Conservation (phyloP, 2,329 filamentous ascomycete species). For the Venturia asperata region DNA sequence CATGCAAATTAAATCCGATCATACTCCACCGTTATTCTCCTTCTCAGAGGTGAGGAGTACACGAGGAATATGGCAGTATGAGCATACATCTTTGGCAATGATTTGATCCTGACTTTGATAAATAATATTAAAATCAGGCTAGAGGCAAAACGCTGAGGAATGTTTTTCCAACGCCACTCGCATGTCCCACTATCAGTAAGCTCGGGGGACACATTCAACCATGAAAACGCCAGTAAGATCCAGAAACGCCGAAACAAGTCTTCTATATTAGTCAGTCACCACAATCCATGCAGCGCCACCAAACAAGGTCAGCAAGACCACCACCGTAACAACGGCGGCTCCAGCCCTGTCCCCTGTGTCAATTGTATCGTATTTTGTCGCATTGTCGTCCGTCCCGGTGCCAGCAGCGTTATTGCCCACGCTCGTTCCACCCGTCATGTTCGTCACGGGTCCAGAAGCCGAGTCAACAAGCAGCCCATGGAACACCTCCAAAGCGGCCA, state of each 20-base stretch:
- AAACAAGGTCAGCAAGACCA: constrained; percentile 49
- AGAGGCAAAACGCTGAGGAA: too few relatives aligned
- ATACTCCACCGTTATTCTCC: too few relatives aligned
- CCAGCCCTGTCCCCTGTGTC: constrained; percentile 57
- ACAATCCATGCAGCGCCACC: constrained; percentile 50
- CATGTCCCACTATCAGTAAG: too few relatives aligned
- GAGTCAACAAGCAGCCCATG: constrained; percentile 35
- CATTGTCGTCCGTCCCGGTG: constrained; percentile 51
- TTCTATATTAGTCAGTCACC: neutral
- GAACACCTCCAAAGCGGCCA: constrained; percentile 51
- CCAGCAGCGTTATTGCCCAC: constrained; percentile 35
- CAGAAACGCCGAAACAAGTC: neutral
- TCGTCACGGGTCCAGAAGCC: constrained; percentile 36
- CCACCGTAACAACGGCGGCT: constrained; percentile 57
- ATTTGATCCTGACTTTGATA: too few relatives aligned
- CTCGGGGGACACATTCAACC: neutral
- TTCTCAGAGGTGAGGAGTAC: too few relatives aligned
- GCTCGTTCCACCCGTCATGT: constrained; percentile 46
- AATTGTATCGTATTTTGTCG: constrained; percentile 24
- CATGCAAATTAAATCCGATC: too few relatives aligned
- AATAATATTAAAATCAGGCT: too few relatives aligned
- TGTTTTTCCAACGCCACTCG: too few relatives aligned
- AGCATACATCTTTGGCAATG: too few relatives aligned
- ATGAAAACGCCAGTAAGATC: neutral
- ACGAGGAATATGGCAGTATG: too few relatives aligned